Conservation (phyloP, 805 yeast genomes). For the Metschnikowia orientalis region DNA sequence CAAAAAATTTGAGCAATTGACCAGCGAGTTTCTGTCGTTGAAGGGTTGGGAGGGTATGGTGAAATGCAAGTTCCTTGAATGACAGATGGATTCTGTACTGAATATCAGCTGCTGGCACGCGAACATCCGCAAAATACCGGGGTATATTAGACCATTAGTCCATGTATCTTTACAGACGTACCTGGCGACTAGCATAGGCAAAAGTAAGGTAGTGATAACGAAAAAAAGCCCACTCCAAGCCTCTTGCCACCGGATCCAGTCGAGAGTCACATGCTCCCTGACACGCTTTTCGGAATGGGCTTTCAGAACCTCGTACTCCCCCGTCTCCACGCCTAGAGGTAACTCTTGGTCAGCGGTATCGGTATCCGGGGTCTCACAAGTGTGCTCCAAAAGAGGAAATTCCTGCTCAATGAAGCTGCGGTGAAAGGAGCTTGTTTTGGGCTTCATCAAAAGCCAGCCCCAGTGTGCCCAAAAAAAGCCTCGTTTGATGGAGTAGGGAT, state of each 20-base stretch:
- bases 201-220: slow-evolving; percentile 24
- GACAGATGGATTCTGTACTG: slow-evolving; percentile 79
- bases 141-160: slow-evolving; percentile 49
- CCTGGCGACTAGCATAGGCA: slow-evolving; percentile 29
- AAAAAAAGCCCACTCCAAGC: slow-evolving; percentile 25
- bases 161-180: slow-evolving; percentile 27
- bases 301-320: slow-evolving; percentile 6
- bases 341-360: slow-evolving; percentile 1
- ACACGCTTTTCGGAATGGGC: slow-evolving; percentile 6
- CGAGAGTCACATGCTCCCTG: slow-evolving; percentile 15
- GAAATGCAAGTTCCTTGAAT: slow-evolving; percentile 54
- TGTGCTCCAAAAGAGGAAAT: slow-evolving; percentile 20
- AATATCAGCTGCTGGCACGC: slow-evolving; percentile 77
- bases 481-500: slow-evolving; percentile 79
- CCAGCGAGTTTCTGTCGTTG: slow-evolving; percentile 60
- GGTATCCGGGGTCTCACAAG: neutral
- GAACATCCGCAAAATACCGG: slow-evolving; percentile 69
- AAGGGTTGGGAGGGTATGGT: slow-evolving; percentile 56
- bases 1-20: slow-evolving; percentile 55
- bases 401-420: slow-evolving; percentile 35
- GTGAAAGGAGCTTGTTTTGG: slow-evolving; percentile 35
- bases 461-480: slow-evolving; percentile 81
- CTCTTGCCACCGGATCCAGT: slow-evolving; percentile 36
- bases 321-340: slow-evolving; percentile 12
- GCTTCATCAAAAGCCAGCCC: slow-evolving; percentile 79